Base-by-base conservation (phyloP, 805 yeast species). In the Metschnikowia matae region DNA sequence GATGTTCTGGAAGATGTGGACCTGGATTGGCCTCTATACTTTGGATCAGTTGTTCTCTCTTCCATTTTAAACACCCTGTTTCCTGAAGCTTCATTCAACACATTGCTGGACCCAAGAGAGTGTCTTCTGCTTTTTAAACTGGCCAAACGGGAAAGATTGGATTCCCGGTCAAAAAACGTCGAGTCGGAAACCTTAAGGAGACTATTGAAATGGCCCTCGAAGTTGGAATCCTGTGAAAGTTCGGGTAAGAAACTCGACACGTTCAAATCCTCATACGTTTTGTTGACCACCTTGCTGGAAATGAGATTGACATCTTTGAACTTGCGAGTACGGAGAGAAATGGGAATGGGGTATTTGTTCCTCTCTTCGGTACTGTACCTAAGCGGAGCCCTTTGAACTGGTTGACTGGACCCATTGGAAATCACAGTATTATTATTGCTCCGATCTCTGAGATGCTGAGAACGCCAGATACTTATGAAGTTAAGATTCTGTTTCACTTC, bases 161-260 rank as follows among this genome's bases (percentile, higher is more conserved):
- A 23, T 7, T 44, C 46, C 6, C 34, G 39, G 26, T 44, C 46
- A 13, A 44, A 44, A 15, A 44, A 44, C 13, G 46, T 44, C 33
- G 40, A 36, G 46, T 44, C 46, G 13, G 46, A 44, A 14, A 44
- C 46, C 15, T 46, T 50, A 35, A 63, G 61, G 59, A 74, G 66
- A 17, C 64, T 64, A 29, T 63, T 63, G 58, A 78, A 76, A 41
- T 75, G 77, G 43, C 64, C 63, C 44, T 69, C 80, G 59, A 78
- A 73, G 14, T 78, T 81, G 2, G 82, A 77, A 40, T 76, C 78
- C 34, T 68, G 69, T 1, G 80, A 71, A 26, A 77, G 45, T 52
- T 79, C 79, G 3, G 82, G 82, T 45, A 79, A 65, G 38, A 71
- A 66, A 49, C 69, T 66, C 20, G 73, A 71, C 1, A 69, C 69